Base-by-base conservation (phyloP, 495 filamentous ascomycete species). In the Cercophora sp. region DNA sequence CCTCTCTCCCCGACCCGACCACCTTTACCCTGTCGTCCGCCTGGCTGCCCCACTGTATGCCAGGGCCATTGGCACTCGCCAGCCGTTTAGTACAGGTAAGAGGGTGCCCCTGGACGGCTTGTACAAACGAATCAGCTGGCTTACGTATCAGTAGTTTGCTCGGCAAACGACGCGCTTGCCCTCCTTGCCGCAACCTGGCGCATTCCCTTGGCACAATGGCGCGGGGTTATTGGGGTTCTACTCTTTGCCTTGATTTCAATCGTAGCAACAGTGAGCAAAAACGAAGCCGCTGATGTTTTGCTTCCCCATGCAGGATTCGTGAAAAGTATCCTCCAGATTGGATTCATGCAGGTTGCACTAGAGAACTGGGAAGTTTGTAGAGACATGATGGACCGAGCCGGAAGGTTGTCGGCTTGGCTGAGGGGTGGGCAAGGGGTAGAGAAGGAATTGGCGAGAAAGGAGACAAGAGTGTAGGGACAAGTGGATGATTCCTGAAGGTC, bases 351-450 rank as follows among this genome's bases (percentile, higher is more conserved):
- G 34, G 45, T 59, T 19, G 23, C 48, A 3, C 13, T 61, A 13
- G 61, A 64, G 34, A 56, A 58, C 40, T 64, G 61, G 61, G 45
- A 53, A 32, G 51, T 64, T 1, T 43, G 52, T 35, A 8, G 37
- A 9, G 51, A 48, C 37, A 54, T 35, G 10, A 51, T 55, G 34
- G 40, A 27, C 15, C 22, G 58, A 27, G 43, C 32, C 5, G 13
- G 52, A 18, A 49, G 37, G 16, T 41, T 64, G 2, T 45, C 57
- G 52, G 29, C 13, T 15, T 47, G 44, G 44, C n/a, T 47, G 26
- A 31, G 44, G n/a, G 44, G 29, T 32, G 29, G 29, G n/a, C n/a
- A 27, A 2, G 41, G 41, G 6, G 41, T 3, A 8, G 41, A n/a
- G 11, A n/a, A 44, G 20, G 22, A 4, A n/a, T n/a, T n/a, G n/a